Evolutionary conservation across 225 moss, liverwort and hornwort species (phyloP).

Genomic region (Marchantia polymorpha): DNA sequence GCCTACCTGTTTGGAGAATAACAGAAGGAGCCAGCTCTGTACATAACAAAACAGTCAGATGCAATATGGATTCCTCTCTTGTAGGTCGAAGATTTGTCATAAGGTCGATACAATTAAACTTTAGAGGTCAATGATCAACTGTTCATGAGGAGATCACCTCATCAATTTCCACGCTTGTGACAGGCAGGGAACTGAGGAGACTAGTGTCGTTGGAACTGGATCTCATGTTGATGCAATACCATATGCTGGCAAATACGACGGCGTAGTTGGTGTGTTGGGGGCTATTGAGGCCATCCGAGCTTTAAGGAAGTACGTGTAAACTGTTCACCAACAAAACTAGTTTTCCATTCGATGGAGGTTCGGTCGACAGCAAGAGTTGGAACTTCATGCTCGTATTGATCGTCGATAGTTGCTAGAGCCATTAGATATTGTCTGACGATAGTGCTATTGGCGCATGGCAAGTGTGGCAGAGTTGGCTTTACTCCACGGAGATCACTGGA

Average conservation of each 20-base stretch:
- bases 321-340: not conserved
- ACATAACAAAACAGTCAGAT: no score
- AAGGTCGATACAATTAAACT: no score
- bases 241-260: conserved; percentile 87
- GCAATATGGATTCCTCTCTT: no score
- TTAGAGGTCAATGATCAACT: not conserved
- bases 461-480: conserved; percentile 49
- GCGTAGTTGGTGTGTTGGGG: conserved; percentile 82
- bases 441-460: not conserved
- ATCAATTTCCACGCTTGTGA: conserved; percentile 36
- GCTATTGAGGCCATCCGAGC: conserved; percentile 76
- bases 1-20: no score
- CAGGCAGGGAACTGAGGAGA: conserved; percentile 67
- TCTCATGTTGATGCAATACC: conserved; percentile 93
- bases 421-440: not conserved
- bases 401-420: no score
- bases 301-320: conserved; percentile 41
- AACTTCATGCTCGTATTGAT: not conserved
- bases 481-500: conserved; percentile 68
- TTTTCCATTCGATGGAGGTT: not conserved
- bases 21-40: no score
- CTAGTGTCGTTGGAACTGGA: conserved; percentile 70
- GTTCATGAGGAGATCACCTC: not conserved
- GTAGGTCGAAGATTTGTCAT: no score
- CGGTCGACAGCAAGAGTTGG: not conserved